Conservation (phyloP, 2,329 filamentous ascomycete genomes). For the Xylogone sp. region DNA sequence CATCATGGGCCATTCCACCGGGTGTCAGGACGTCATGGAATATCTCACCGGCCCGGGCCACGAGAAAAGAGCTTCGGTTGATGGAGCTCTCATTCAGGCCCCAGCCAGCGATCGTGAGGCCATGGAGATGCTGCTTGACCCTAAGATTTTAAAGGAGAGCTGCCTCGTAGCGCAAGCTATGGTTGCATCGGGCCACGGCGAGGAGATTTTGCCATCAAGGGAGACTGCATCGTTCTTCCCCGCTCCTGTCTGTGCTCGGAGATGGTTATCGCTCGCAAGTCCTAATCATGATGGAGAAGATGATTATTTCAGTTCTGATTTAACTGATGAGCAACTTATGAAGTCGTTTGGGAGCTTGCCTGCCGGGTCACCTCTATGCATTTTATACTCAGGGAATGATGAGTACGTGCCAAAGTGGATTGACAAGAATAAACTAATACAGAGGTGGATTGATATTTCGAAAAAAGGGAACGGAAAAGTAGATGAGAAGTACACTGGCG, state of each 20-base stretch:
- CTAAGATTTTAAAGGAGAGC: slow-evolving; percentile 28
- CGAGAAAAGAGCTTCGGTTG: slow-evolving; percentile 38
- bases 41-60: slow-evolving; percentile 44
- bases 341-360: slow-evolving; percentile 53
- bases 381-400: slow-evolving; percentile 47
- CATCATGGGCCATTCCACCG: slow-evolving; percentile 67
- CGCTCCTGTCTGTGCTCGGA: slow-evolving; percentile 48
- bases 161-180: slow-evolving; percentile 36
- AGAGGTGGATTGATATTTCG: slow-evolving; percentile 43
- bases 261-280: slow-evolving; percentile 56
- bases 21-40: slow-evolving; percentile 65
- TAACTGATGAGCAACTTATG: slow-evolving; percentile 45
- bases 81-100: slow-evolving; percentile 64
- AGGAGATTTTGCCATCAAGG: slow-evolving; percentile 38
- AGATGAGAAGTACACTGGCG: slow-evolving; percentile 43
- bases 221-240: slow-evolving; percentile 23
- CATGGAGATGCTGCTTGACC: slow-evolving; percentile 33
- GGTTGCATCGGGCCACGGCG: slow-evolving; percentile 36
- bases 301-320: slow-evolving; percentile 65
- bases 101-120: slow-evolving; percentile 61
- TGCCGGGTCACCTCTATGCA: slow-evolving; percentile 37
- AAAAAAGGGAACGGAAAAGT: slow-evolving; percentile 39
- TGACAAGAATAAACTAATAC: slow-evolving; percentile 44
- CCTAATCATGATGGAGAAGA: slow-evolving; percentile 55
- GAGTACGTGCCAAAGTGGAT: slow-evolving; percentile 43